These are phyloP conservation scores for Leccinellum albellum DNA, from an alignment of 768 basidiomycete genomes.

Conservation along the genomic window DNA sequence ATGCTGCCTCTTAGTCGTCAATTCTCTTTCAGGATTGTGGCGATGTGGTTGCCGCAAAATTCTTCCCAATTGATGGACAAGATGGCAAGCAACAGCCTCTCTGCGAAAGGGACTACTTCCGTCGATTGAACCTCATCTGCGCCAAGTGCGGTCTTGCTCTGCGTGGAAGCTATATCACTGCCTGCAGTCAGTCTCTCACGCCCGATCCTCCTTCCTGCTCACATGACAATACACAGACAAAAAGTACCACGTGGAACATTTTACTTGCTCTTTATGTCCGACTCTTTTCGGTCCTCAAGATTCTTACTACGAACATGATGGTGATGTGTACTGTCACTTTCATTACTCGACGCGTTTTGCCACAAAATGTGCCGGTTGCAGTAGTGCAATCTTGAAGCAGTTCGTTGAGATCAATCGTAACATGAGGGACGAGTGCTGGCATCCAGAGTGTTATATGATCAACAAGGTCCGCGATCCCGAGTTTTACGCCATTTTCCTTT, in stretches of 20 bases:
- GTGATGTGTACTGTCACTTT: conserved; percentile 98
- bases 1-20: not conserved
- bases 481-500: conserved; percentile 2
- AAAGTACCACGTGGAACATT: conserved; percentile 99
- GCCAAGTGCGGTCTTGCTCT: conserved; percentile 93
- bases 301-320: conserved; percentile 98
- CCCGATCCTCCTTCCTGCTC: conserved; percentile 1
- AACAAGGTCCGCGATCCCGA: conserved; percentile 69
- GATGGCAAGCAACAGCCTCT: conserved; percentile 88
- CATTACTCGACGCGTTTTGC: conserved; percentile 99
- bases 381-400: conserved; percentile 95
- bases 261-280: conserved; percentile 95
- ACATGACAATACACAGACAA: conserved; percentile 56
- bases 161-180: conserved; percentile 97
- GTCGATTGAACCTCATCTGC: conserved; percentile 92
- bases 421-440: conserved; percentile 98
- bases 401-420: conserved; percentile 99
- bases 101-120: conserved; percentile 98
- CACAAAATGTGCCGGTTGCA: conserved; percentile 97
- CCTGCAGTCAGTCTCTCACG: conserved; percentile 72
- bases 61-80: conserved; percentile 94
- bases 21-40: conserved; percentile 75
- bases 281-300: conserved; percentile 97
- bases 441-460: conserved; percentile 99
- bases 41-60: conserved; percentile 94